Percentiles rank a stretch among this genome's conserved stretches.
Evolutionary conservation across 352 stramenopile genomes (phyloP).

Genomic region (Phytophthora idaei): DNA sequence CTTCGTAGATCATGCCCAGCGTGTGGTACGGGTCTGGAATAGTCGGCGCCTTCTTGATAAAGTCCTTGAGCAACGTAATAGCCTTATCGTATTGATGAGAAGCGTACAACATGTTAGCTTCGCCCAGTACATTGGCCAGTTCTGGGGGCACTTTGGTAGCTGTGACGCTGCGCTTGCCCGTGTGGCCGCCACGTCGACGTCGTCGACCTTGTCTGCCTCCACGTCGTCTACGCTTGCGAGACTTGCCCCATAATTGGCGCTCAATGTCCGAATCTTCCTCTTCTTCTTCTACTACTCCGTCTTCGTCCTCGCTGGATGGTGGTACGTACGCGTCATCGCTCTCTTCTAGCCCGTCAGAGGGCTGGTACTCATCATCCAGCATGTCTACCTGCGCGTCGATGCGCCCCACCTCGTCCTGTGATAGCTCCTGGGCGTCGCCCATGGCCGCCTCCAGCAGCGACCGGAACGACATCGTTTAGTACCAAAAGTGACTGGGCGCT

Average conservation of each 20-base stretch:
- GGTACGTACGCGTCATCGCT: constrained; percentile 68
- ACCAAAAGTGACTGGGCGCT: constrained; percentile 21
- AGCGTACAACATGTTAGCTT: constrained; percentile 89
- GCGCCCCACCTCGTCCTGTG: constrained; percentile 32
- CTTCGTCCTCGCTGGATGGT: constrained; percentile 67
- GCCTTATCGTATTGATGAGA: constrained; percentile 87
- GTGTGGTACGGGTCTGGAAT: constrained; percentile 89
- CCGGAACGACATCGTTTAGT: constrained; percentile 71
- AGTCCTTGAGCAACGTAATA: constrained; percentile 84
- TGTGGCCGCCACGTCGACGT: constrained; percentile 37
- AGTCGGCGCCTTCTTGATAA: constrained; percentile 89
- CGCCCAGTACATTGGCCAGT: constrained; percentile 76
- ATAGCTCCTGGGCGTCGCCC: constrained; percentile 65
- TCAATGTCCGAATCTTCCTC: constrained; percentile 89
- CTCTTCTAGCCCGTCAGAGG: constrained; percentile 31
- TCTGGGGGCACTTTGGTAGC: constrained; percentile 81
- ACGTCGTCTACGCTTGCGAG: constrained; percentile 54
- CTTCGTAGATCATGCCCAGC: constrained; percentile 89
- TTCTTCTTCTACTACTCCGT: constrained; percentile 53
- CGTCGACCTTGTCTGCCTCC: constrained; percentile 31
- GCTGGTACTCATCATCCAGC: constrained; percentile 33
- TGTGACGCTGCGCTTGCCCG: constrained; percentile 62
- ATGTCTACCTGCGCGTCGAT: constrained; percentile 31
- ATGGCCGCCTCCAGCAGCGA: constrained; percentile 85
- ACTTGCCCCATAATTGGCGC: constrained; percentile 81